Base-by-base conservation (phyloP, 768 basidiomycete genomes). In the Termitomyces sp. region DNA sequence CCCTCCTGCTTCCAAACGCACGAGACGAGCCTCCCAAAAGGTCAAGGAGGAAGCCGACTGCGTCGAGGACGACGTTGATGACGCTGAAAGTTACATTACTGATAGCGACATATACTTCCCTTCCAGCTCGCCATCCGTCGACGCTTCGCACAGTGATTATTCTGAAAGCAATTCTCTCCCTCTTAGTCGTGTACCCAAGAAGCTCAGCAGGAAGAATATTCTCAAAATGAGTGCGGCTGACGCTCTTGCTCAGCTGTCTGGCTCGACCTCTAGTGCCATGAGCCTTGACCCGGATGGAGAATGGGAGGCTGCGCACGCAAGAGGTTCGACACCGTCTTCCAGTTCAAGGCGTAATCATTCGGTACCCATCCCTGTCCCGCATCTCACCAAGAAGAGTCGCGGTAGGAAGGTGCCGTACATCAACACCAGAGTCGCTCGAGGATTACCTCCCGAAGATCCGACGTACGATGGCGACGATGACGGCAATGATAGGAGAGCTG, bases 311-410 rank as follows among this genome's bases (percentile, higher is more conserved):
- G 37, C 53, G 10, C 28, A 56, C 8, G 19, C n/a, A 15, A 15
- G 30, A 12, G 51, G 46, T 21, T 19, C 50, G 42, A 51, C 32
- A 17, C n/a, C 37, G 37, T 35, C 41, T 12, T 52, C 55, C 42
- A 58, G 58, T 17, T 54, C 53, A 45, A 58, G 58, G 50, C 63
- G 55, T 45, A 64, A 59, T 24, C 55, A 53, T 21, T 43, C 59
- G 1, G 62, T 65, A 24, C 50, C 65, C 17, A 42, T 82, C 17
- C 85, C 85, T 30, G 77, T 87, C 4, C 85, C 85, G 1, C 81
- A 86, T 65, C 75, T 87, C 41, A 87, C 78, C 12, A 87, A 87
- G 70, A 86, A 86, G 60, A 82, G 81, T 43, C 74, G 85, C n/a
- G 85, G 85, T 11, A 75, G 85, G 19, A 71, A 83, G 34, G 85